Conservation (phyloP, 192 early-diverging fungal species). For the Podila epigama region DNA sequence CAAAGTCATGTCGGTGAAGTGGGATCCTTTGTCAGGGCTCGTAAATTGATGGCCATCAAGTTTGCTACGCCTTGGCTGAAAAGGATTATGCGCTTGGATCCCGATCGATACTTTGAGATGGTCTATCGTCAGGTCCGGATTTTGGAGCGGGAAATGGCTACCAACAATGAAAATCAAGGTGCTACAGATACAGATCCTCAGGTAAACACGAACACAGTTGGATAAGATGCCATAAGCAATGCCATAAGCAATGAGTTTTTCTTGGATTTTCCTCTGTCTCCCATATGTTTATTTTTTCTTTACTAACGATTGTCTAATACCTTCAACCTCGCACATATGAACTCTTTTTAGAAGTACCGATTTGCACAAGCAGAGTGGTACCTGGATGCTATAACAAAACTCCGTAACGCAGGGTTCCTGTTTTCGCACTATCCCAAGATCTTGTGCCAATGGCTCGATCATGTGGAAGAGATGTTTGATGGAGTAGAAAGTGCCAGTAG, state of each 20-base stretch:
- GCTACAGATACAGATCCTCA: slow-evolving; percentile 4
- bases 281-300: neutral
- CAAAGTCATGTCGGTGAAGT: slow-evolving; percentile 33
- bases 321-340: neutral
- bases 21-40: slow-evolving; percentile 56
- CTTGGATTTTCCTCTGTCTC: neutral
- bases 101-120: slow-evolving; percentile 40
- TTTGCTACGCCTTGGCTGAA: slow-evolving; percentile 60
- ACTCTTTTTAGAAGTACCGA: slow-evolving; percentile 34
- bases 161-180: neutral
- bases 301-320: neutral
- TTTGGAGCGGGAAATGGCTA: slow-evolving; percentile 48
- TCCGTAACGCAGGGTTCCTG: slow-evolving; percentile 51
- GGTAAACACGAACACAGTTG: slow-evolving; percentile 9
- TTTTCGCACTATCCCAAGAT: slow-evolving; percentile 51
- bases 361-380: slow-evolving; percentile 48
- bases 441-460: slow-evolving; percentile 54
- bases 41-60: slow-evolving; percentile 55
- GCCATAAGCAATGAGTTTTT: neutral
- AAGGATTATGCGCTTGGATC: slow-evolving; percentile 52
- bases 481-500: slow-evolving; percentile 20
- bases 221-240: neutral
- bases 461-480: slow-evolving; percentile 35
- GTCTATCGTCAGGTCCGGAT: slow-evolving; percentile 51
- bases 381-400: slow-evolving; percentile 53